Evolutionary conservation across 169 alveolate species (phyloP).

Genomic region (Eimeria falciformis): DNA sequence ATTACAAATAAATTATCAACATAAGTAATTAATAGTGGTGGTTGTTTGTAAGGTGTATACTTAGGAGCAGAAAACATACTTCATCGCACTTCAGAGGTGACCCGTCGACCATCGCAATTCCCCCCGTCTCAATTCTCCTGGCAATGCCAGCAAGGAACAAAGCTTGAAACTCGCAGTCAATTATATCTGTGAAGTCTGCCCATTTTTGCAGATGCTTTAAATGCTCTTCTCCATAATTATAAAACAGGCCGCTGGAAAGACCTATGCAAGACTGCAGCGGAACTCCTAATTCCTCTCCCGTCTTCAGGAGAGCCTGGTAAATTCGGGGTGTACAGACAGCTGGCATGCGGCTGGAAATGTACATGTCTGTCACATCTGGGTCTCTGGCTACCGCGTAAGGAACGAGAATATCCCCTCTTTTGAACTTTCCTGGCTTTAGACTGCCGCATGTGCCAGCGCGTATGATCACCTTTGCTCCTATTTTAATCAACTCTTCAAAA

Average conservation of each 20-base stretch:
- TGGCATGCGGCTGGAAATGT: slow-evolving; percentile 54
- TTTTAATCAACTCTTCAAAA: slow-evolving; percentile 72
- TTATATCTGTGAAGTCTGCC: slow-evolving; percentile 20
- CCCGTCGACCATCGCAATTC: slow-evolving; percentile 68
- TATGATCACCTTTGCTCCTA: slow-evolving; percentile 76
- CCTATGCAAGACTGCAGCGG: not conserved
- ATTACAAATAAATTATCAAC: too few species aligned
- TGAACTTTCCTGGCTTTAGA: slow-evolving; percentile 47
- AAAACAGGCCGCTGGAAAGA: slow-evolving; percentile 57
- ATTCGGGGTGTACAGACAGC: slow-evolving; percentile 36
- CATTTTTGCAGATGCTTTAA: not conserved
- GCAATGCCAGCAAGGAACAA: slow-evolving; percentile 33
- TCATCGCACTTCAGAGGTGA: slow-evolving; percentile 71
- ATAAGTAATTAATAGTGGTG: too few species aligned
- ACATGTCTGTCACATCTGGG: slow-evolving; percentile 30
- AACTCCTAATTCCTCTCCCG: not conserved
- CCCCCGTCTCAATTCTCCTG: slow-evolving; percentile 59
- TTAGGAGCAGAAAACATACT: not conserved
- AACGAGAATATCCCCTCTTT: slow-evolving; percentile 68
- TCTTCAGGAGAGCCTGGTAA: not conserved
- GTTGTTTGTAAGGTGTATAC: too few species aligned
- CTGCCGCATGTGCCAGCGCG: slow-evolving; percentile 79
- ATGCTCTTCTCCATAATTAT: not conserved
- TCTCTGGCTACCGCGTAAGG: slow-evolving; percentile 69
- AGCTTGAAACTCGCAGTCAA: slow-evolving; percentile 74